Percentiles rank a stretch among this genome's conserved stretches.
Evolutionary conservation across 208 protist genomes (phyloP).

Genomic region (Acanthamoeba lenticulata): DNA sequence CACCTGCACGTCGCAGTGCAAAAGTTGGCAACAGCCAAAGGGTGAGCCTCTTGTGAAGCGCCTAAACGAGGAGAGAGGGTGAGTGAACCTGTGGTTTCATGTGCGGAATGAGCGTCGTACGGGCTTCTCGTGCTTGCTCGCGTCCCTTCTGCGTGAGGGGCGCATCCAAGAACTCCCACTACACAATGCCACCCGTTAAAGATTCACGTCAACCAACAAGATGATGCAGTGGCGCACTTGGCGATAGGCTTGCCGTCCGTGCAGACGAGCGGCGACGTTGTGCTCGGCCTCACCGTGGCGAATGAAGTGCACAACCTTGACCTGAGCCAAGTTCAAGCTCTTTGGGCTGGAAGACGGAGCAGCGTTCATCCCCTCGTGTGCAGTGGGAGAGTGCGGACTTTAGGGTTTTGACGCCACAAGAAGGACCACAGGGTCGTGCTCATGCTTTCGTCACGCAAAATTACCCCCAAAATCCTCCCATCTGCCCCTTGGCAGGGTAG

Average conservation of each 20-base stretch:
- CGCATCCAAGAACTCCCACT: conserved; percentile 31
- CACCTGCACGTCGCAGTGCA: neutral
- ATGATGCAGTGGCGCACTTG: neutral
- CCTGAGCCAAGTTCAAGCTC: neutral
- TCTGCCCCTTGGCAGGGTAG: too few species aligned
- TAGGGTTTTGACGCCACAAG: too few species aligned
- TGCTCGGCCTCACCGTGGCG: conserved; percentile 12
- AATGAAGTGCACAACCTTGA: conserved; percentile 38
- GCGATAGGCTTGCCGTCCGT: conserved; percentile 19
- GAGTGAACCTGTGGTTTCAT: conserved; percentile 17
- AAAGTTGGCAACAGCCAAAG: neutral
- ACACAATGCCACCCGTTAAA: neutral
- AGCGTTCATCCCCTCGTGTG: neutral
- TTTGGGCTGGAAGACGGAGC: neutral
- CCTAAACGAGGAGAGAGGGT: neutral
- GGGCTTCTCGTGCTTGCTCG: conserved; percentile 3
- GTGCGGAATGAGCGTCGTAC: neutral
- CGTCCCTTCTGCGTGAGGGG: neutral
- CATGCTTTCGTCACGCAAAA: too few species aligned
- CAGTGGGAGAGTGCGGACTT: too few species aligned
- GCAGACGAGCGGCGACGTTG: neutral
- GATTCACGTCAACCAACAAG: neutral
- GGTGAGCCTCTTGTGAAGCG: neutral
- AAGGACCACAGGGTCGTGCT: too few species aligned
- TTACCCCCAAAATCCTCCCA: too few species aligned